Base-by-base conservation (phyloP, 495 filamentous ascomycete species). In the Penicillium subrubescens region DNA sequence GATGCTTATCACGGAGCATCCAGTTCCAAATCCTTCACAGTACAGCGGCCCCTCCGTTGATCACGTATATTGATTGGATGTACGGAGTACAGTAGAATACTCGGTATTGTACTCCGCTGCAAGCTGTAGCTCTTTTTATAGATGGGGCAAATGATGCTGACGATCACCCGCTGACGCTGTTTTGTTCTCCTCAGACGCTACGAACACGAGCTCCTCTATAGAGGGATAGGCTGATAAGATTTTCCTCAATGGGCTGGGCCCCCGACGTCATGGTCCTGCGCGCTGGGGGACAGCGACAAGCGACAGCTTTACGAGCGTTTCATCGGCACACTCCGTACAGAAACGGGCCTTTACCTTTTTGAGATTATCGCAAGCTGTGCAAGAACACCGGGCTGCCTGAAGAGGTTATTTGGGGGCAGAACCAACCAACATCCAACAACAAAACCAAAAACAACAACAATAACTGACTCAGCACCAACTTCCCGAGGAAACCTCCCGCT, bases 181-280 rank as follows among this genome's bases (percentile, higher is more conserved):
- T 31, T 21, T 29, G 27, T 23, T 25, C 44, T 29, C 34, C 27
- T 50, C 21, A 29, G 23, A 31, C 14, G 8, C 23, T 17, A 31
- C 25, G 27, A 27, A 52, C 48, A 52, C 48, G 48, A 52, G 48
- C 23, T 27, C 48, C 25, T 27, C 25, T 27, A 27, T 4, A 27
- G 31, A 33, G 31, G 2, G 48, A 52, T 25, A 50, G 46, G 46
- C 46, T 31, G 48, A 52, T 52, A 52, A 52, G 48, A 52, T 31
- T 31, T 31, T 12, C 25, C 44, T 52, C 25, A n/a, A 41, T 29
- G 29, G 29, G 55, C 50, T 31, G 57, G 56, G 67, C 67, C 64
- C 58, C 67, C 64, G 57, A 67, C 64, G 67, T 70, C 67, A 70
- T 70, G 59, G 51, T 31, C 31, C 21, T 56, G 48, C 33, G 43